Base-by-base conservation (phyloP, 495 filamentous ascomycete genomes). In the Niebla homalea region DNA sequence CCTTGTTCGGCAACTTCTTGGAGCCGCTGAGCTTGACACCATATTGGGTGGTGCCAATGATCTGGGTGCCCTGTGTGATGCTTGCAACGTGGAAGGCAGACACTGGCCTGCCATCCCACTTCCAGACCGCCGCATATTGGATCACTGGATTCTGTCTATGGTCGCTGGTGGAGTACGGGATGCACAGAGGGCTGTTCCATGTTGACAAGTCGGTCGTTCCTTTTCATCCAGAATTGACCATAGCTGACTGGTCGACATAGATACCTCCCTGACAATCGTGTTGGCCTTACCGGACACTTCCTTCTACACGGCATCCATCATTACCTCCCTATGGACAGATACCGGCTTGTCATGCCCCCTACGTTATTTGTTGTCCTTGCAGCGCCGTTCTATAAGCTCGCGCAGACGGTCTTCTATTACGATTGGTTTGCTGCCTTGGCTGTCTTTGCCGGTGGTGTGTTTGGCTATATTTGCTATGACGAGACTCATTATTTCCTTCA, bases 401-500 rank as follows among this genome's bases (percentile, higher is more conserved):
- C 90, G 1, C 89, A 95, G 49, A 58, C 76, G 3, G 62, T 97
- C 44, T 87, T 97, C 65, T 87, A 64, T 65, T 94, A 79, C 64
- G 75, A 95, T 64, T 94, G 87, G 89, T 73, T 80, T 64, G 75
- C 84, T 2, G 93, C 79, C 18, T 75, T 80, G 2, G 71, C 79
- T 3, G 81, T 84, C 5, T 97, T 74, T 71, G 90, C 82, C 60
- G 93, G 93, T 25, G 93, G 88, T 49, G 80, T 99, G 43, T 94
- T 94, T 56, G 93, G 93, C 22, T 99, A 97, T 61, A 76, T 95
- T 46, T 86, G 83, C 69, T 99, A 99, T 70, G 93, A 99, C 62
- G 52, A 95, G 70, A 97, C 92, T 14, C 93, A 99, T 66, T 99
- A 97, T 69, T 96, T 97, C 76, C 79, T 99, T n/a, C 93, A 99